Base-by-base conservation (phyloP, 805 yeast genomes). In the Candida cerambycidarum region DNA sequence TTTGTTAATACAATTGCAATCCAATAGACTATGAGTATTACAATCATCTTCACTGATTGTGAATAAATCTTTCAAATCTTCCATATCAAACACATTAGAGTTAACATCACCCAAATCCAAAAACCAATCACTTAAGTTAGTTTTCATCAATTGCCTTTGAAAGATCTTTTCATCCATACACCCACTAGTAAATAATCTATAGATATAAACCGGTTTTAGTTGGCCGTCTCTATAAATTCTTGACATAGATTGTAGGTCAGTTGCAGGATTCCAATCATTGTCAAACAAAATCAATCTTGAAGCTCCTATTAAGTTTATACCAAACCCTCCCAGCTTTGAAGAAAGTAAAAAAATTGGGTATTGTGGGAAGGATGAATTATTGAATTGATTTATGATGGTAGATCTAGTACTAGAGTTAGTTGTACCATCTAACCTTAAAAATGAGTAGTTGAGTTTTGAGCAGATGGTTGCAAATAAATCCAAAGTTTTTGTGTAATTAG, bases 231-330 rank as follows among this genome's bases (percentile, higher is more conserved):
- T 72, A 57, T 92, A 96, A 5, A 93, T 82, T 48, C 99, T 69
- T 1, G 97, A 96, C 95, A 92, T 87, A 0, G 97, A 96, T 60
- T 93, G 99, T 25, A 85, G 61, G 57, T 93, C 99, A 10, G 83
- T 75, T 0, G 97, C 80, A 0, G 99, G 99, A 50, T 93, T 93
- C 99, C 99, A 93, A 57, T 93, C 98, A 50, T 93, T 88, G 58
- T 93, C 99, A 56, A 87, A 85, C 16, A 93, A 65, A 4, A 93
- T 74, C 31, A 93, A 65, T 19, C 98, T 66, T 0, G 95, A 87
- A 0, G 95, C 99, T 0, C 98, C 99, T 25, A 87, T 76, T 25
- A 93, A 67, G 56, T 93, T 93, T 32, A 93, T 69, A 0, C 99
- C 99, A 46, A 85, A 82, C 0, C 99, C 99, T 3, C 99, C 99